Conservation (phyloP, 108 stramenopile species). For the Mayamaea pseudoterrestris region DNA sequence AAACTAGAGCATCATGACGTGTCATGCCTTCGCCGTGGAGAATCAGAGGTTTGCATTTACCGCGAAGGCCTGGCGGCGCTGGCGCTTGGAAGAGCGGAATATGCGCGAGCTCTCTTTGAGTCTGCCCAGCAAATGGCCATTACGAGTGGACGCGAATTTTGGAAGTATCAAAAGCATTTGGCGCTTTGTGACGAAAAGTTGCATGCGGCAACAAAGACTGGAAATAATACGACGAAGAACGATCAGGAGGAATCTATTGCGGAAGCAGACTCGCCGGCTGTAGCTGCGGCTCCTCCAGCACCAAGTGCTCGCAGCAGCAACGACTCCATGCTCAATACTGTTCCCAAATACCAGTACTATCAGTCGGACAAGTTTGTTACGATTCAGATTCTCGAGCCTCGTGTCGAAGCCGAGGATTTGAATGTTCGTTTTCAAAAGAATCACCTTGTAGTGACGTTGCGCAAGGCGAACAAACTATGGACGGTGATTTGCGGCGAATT, state of each 20-base stretch:
- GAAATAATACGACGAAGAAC: background rate
- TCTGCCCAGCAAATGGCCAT: conserved; percentile 17
- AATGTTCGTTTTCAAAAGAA: conserved; percentile 47
- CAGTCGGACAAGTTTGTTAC: conserved; percentile 74
- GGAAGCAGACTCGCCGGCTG: background rate
- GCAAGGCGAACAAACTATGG: conserved; percentile 36
- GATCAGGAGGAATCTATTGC: background rate
- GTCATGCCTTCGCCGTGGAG: conserved; percentile 23
- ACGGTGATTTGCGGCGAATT: conserved; percentile 71
- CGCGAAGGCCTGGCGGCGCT: conserved; percentile 55
- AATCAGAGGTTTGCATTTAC: conserved; percentile 28
- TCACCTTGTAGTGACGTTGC: conserved; percentile 43
- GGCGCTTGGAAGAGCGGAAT: conserved; percentile 13
- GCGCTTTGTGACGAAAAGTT: conserved; percentile 12
- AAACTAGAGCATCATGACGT: conserved; percentile 11
- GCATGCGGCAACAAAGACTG: conserved; percentile 1
- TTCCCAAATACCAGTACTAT: conserved; percentile 90
- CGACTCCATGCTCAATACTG: conserved; percentile 2
- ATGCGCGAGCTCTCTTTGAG: conserved; percentile 22
- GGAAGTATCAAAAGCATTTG: conserved; percentile 11
- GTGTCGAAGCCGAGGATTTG: conserved; percentile 40
- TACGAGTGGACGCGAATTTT: conserved; percentile 10
- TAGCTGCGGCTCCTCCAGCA: background rate
- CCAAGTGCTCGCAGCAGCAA: background rate
- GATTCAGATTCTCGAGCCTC: conserved; percentile 73